Evolutionary conservation across 2,329 filamentous ascomycete species (phyloP).

Genomic region (Diaporthe citrichinensis): DNA sequence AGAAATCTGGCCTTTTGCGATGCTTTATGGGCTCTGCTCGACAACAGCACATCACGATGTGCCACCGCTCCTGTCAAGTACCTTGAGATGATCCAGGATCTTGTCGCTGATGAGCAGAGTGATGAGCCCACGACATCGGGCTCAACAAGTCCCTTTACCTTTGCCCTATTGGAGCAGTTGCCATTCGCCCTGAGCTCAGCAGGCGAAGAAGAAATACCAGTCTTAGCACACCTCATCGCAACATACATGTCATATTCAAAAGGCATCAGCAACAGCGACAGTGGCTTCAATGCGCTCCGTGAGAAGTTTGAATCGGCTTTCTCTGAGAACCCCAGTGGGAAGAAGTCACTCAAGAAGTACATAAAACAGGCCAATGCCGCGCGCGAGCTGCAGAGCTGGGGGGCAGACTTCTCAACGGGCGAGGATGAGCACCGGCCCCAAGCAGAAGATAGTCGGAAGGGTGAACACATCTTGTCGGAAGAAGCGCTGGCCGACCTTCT

Average conservation of each 20-base stretch:
- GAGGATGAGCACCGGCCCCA: constrained; percentile 39
- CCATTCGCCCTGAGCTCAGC: constrained; percentile 73
- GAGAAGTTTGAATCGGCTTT: constrained; percentile 37
- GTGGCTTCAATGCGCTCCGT: constrained; percentile 1
- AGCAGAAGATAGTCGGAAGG: constrained; percentile 45
- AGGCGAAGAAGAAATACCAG: constrained; percentile 57
- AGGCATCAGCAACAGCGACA: constrained; percentile 60
- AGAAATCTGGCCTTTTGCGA: constrained; percentile 42
- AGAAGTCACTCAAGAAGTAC: constrained; percentile 39
- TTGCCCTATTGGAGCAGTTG: constrained; percentile 83
- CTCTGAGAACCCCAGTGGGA: constrained; percentile 33
- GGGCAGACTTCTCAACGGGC: constrained; percentile 39
- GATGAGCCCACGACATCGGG: constrained; percentile 49
- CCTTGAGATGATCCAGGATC: constrained; percentile 76
- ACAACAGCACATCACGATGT: constrained; percentile 85
- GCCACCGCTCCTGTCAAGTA: constrained; percentile 86
- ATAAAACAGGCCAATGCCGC: constrained; percentile 30
- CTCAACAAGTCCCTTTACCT: constrained; percentile 74
- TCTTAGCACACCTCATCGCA: constrained; percentile 71
- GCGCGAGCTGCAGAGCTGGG: constrained; percentile 41
- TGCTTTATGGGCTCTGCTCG: constrained; percentile 78
- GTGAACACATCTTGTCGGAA: constrained; percentile 37
- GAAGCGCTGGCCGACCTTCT: constrained; percentile 68
- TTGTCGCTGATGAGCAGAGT: constrained; percentile 54
- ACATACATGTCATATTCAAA: constrained; percentile 69